These are phyloP conservation scores for Floccularia luteovirens DNA, from an alignment of 768 basidiomycete genomes.

Conservation along the genomic window DNA sequence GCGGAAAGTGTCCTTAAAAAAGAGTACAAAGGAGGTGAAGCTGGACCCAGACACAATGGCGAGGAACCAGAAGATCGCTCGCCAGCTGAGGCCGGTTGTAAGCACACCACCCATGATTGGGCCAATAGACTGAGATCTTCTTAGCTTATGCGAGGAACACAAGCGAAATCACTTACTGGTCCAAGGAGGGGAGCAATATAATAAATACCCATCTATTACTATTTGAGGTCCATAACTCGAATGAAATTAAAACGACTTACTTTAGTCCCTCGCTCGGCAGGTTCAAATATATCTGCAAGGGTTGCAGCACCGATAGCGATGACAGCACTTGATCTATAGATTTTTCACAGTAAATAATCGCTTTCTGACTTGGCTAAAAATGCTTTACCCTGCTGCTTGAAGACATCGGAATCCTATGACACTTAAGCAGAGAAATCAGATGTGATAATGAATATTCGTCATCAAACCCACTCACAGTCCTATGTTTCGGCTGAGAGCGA, in stretches of 20 bases:
- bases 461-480: constrained; percentile 23
- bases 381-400: constrained; percentile 56
- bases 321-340: constrained; percentile 52
- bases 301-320: constrained; percentile 71
- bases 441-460: background rate
- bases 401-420: constrained; percentile 64
- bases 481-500: constrained; percentile 49
- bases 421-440: constrained; percentile 11
- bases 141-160: too few relatives aligned
- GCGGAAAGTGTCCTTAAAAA: constrained; percentile 82
- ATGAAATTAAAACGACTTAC: constrained; percentile 11
- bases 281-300: constrained; percentile 72
- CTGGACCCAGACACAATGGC: constrained; percentile 50
- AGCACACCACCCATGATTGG: constrained; percentile 67
- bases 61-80: constrained; percentile 80
- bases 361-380: background rate
- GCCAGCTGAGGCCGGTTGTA: constrained; percentile 67
- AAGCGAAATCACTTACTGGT: constrained; percentile 25
- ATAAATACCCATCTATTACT: constrained; percentile 72
- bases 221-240: too few relatives aligned
- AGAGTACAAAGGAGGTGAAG: constrained; percentile 47
- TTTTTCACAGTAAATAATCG: constrained; percentile 7
- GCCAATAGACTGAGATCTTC: constrained; percentile 36
- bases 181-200: constrained; percentile 77
- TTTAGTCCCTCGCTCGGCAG: constrained; percentile 64